Percentiles rank a stretch among this genome's conserved stretches.
Conservation (phyloP, 768 basidiomycete species). For the Lactifluus pinguis region DNA sequence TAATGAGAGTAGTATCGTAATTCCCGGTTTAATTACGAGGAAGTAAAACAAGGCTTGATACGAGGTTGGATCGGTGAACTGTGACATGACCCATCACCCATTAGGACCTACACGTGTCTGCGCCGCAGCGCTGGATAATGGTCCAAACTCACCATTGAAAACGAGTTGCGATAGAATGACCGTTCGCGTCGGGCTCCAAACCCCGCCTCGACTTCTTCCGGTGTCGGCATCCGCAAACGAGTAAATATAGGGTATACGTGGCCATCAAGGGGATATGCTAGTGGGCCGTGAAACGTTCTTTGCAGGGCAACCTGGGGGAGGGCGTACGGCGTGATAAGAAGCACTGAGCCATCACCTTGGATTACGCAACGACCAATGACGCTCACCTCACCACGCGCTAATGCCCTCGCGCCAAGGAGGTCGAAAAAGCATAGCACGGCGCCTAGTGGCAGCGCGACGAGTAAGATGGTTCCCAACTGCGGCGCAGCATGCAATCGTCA, state of each 20-base stretch:
- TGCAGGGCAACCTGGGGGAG: slow-evolving; percentile 50
- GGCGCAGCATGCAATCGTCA: not conserved
- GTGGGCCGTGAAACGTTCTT: slow-evolving; percentile 57
- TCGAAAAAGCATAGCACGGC: slow-evolving; percentile 71
- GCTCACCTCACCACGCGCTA: slow-evolving; percentile 61
- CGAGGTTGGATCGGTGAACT: slow-evolving; percentile 78
- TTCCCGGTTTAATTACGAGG: slow-evolving; percentile 75
- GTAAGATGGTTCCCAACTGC: slow-evolving; percentile 69
- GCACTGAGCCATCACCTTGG: not conserved
- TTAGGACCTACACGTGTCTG: slow-evolving; percentile 7
- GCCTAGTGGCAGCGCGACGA: slow-evolving; percentile 73
- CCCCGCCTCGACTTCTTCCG: slow-evolving; percentile 44
- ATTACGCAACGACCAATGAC: not conserved
- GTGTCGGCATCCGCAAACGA: slow-evolving; percentile 43
- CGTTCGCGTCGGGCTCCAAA: slow-evolving; percentile 34
- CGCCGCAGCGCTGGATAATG: slow-evolving; percentile 1
- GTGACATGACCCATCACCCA: not conserved
- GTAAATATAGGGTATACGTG: slow-evolving; percentile 71
- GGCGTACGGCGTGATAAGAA: not conserved
- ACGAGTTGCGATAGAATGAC: slow-evolving; percentile 75
- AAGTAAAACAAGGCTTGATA: slow-evolving; percentile 86
- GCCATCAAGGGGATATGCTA: slow-evolving; percentile 52
- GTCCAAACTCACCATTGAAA: slow-evolving; percentile 55
- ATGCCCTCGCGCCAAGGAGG: slow-evolving; percentile 61
- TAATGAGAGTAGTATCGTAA: slow-evolving; percentile 59